phyloP scores from a whole-genome alignment of 2,329 filamentous ascomycete genomes.

The Verticillium longisporum region DNA sequence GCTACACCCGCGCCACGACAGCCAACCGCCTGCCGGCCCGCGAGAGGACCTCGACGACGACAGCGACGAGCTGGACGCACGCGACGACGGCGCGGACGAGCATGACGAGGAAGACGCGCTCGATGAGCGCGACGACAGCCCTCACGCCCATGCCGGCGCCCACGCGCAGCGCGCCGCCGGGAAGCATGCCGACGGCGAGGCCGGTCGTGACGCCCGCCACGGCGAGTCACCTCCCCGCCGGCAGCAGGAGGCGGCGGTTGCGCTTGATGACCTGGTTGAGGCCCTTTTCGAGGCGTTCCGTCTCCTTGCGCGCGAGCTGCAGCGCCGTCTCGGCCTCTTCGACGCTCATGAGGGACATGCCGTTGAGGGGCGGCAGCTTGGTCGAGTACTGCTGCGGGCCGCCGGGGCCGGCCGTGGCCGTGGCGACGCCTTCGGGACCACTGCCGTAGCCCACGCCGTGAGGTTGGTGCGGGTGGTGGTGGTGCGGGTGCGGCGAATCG shows the following conservation, averaged over 20 bases:
- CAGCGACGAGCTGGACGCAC: slow-evolving; percentile 10
- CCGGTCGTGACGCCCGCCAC: not conserved
- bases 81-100: slow-evolving; percentile 12
- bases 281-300: slow-evolving; percentile 55
- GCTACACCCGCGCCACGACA: not conserved
- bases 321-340: slow-evolving; percentile 57
- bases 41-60: slow-evolving; percentile 10
- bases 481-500: slow-evolving; percentile 7
- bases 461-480: slow-evolving; percentile 2
- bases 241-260: slow-evolving; percentile 46
- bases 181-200: not conserved
- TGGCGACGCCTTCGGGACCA: not conserved
- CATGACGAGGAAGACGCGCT: slow-evolving; percentile 10
- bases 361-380: slow-evolving; percentile 27
- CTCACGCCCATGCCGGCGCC: not conserved
- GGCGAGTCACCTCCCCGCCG: not conserved
- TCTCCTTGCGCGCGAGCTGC: slow-evolving; percentile 46
- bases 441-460: not conserved
- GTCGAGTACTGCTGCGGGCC: not conserved
- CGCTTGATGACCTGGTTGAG: slow-evolving; percentile 53
- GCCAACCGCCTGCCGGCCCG: not conserved
- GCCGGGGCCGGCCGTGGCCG: not conserved
- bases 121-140: slow-evolving; percentile 2
- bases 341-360: slow-evolving; percentile 51
- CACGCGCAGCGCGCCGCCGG: not conserved